Evolutionary conservation across 108 stramenopile species (phyloP).

Genomic region (Cylindrotheca fusiformis): DNA sequence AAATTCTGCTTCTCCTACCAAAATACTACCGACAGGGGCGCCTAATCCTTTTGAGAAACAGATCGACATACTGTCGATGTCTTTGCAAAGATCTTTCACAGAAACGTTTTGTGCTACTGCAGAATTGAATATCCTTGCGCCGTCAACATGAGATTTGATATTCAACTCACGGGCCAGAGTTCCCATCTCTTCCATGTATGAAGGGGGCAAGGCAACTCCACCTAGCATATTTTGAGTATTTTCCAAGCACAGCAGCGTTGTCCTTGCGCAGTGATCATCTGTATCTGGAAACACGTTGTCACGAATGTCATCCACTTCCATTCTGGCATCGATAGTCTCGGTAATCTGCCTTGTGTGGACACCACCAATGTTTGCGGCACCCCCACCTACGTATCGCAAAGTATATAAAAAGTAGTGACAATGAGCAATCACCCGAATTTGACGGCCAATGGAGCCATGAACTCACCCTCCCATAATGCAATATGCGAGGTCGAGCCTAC

Average conservation of each 20-base stretch:
- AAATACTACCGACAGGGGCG: constrained; percentile 90
- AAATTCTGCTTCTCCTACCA: constrained; percentile 79
- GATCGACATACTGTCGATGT: constrained; percentile 86
- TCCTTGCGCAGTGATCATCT: constrained; percentile 92
- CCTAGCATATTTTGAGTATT: constrained; percentile 97
- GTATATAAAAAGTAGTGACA: background rate
- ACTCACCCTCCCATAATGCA: constrained; percentile 74
- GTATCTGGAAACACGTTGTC: constrained; percentile 64
- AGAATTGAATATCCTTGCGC: constrained; percentile 94
- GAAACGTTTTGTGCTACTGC: constrained; percentile 62
- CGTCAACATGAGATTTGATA: constrained; percentile 79
- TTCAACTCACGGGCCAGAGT: constrained; percentile 47
- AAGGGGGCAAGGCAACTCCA: constrained; percentile 78
- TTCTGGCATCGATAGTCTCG: constrained; percentile 64
- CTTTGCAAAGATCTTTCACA: constrained; percentile 42
- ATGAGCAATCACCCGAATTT: no score
- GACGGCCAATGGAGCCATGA: no score
- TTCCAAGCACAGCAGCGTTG: constrained; percentile 87
- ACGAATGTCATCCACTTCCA: constrained; percentile 22
- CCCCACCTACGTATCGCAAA: constrained; percentile 31
- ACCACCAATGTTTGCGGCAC: constrained; percentile 66
- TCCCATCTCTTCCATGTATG: constrained; percentile 81
- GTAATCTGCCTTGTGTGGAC: constrained; percentile 71
- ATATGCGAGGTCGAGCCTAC: constrained; percentile 71
- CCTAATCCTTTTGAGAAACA: constrained; percentile 98